Evolutionary conservation across 2,329 filamentous ascomycete species (phyloP), one percentile per base, ranked within the genome.

Genomic region (Ceratocystiopsis brevicomis): DNA sequence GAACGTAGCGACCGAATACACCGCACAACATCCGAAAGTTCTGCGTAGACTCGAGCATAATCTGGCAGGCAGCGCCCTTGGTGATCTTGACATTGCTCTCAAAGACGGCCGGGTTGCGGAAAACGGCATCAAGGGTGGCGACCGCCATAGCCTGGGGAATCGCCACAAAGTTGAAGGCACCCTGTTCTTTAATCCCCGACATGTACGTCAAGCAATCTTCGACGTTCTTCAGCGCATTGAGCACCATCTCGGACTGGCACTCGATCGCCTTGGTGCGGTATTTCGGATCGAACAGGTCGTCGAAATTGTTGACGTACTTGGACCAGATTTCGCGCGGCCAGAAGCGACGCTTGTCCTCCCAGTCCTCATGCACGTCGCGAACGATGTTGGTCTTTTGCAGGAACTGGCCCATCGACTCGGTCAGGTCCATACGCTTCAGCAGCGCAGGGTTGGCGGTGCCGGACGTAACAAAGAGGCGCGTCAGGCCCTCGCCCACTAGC

Each of bases 331-430:
- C 86, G 60, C 81, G 82, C 41, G 90, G 90, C 76, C 85, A 98
- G 71, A 94, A 98, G 45, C 83, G 77, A 48, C 90, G 76, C 53
- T 80, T 78, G 60, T 96, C 90, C 46, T 82, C 73, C 53, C 78
- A 78, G 57, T 98, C 90, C 60, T 98, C 90, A 53, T 78, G 76
- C 50, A 96, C 73, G 59, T 98, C 90, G 57, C 90, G 84, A 57
- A 96, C 95, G 59, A 98, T 95, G 68, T 98, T 98, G 51, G 86
- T 93, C 68, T 98, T 94, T 58, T 98, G 90, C 48, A 98, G 67
- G 62, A 98, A 94, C 52, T 94, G 81, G 19, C 85, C 90, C 90
- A 98, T 98, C 38, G 85, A 88, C 62, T 94, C 87, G 53, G 85
- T 83, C 41, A 98, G 72, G 48, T 84, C 68, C 33, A 81, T 77